phyloP scores from a whole-genome alignment of 495 filamentous ascomycete species.

The Penicillium odoratum region DNA sequence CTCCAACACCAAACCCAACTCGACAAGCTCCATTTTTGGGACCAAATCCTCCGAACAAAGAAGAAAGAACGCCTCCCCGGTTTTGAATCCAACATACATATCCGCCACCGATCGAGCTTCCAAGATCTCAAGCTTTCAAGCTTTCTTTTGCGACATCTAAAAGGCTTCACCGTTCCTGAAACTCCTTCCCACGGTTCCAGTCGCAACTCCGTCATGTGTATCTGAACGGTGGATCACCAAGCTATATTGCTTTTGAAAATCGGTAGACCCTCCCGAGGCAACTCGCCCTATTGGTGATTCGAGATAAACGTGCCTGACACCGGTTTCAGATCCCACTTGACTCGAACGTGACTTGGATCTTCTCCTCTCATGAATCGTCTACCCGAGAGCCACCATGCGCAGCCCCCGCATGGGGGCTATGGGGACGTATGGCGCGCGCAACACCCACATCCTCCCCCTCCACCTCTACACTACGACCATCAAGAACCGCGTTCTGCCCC shows the following conservation, averaged over 20 bases:
- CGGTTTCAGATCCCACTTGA: slow-evolving; percentile 14
- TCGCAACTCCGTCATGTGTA: slow-evolving; percentile 21
- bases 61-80: not conserved
- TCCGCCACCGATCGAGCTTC: not conserved
- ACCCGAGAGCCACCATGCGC: slow-evolving; percentile 18
- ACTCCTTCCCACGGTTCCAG: slow-evolving; percentile 3
- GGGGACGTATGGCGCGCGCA: slow-evolving; percentile 28
- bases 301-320: slow-evolving; percentile 17
- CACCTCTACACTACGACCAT: slow-evolving; percentile 34
- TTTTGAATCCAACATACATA: not conserved
- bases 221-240: slow-evolving; percentile 15
- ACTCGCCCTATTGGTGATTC: not conserved
- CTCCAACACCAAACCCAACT: slow-evolving; percentile 1
- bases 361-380: slow-evolving; percentile 35
- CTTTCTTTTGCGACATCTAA: slow-evolving; percentile 1
- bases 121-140: not conserved
- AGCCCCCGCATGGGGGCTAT: not conserved
- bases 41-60: not conserved
- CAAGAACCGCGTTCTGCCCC: slow-evolving; percentile 35
- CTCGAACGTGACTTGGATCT: slow-evolving; percentile 11
- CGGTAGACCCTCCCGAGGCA: not conserved
- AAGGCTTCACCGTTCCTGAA: not conserved
- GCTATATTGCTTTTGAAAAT: slow-evolving; percentile 20
- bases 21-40: slow-evolving; percentile 16
- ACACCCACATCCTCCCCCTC: slow-evolving; percentile 21